A percentile compares a stretch with the other conserved stretches of the same genome.
These are phyloP conservation scores for Firmiana major DNA, from an alignment of 345 rosid species.

Conservation along the genomic window DNA sequence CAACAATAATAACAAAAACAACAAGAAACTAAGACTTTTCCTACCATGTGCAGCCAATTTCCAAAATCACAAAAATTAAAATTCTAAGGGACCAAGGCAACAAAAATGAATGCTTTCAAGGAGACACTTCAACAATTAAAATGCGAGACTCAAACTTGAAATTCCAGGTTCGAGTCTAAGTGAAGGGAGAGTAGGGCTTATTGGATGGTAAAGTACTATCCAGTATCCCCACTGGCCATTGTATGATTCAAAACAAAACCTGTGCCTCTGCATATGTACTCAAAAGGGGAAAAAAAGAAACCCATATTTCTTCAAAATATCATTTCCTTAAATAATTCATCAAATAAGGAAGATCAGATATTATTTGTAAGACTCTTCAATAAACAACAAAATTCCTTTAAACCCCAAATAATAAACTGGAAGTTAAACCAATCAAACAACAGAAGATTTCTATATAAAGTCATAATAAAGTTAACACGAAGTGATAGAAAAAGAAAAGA, in stretches of 20 bases:
- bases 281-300: neutral
- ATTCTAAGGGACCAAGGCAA: neutral
- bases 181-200: neutral
- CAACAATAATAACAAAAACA: neutral
- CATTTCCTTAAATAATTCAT: neutral
- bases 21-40: neutral
- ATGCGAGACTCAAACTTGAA: neutral
- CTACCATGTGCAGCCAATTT: neutral
- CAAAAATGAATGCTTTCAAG: neutral
- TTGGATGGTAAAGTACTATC: neutral
- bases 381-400: neutral
- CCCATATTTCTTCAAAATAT: neutral
- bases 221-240: neutral
- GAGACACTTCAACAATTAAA: neutral
- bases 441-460: neutral
- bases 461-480: neutral
- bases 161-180: neutral
- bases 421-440: slow-evolving; percentile 4
- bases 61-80: neutral
- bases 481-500: neutral
- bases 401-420: neutral
- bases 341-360: neutral
- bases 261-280: neutral
- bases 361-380: no score
- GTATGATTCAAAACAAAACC: neutral